Base-by-base conservation (phyloP, 108 stramenopile genomes). In the Nannochloropsis salina region DNA sequence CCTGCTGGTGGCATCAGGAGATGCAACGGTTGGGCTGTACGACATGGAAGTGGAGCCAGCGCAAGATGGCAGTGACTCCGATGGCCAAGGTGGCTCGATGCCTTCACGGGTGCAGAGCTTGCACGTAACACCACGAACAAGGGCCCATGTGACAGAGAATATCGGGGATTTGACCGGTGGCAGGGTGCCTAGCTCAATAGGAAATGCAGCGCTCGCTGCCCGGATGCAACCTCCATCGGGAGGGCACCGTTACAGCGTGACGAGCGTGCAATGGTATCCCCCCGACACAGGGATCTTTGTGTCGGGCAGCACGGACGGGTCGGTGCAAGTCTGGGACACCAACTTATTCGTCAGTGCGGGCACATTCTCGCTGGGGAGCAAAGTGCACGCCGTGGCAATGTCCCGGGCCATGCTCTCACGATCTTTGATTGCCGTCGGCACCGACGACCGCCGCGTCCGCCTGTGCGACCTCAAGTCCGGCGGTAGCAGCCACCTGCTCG, bases 401-500 rank as follows among this genome's bases (percentile, higher is more conserved):
- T 88, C 87, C 18, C 18, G 51, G 40, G 44, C 80, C n/a, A 22
- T 43, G 42, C 80, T 42, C 41, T 80, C 80, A 84, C 87, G 84
- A 40, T 74, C 83, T 20, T 84, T 88, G 47, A 44, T 88, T 43
- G 87, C 87, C 40, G 87, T 84, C 8, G 87, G 87, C 1, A 84
- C 61, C 42, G 84, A 82, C 6, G 82, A 51, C 11, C 83, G 79
- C 9, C 87, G 84, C 41, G 87, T 83, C 9, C 41, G 88, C 18
- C 44, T 88, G 85, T 85, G 88, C 82, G 88, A 88, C 83, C 85
- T 88, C 42, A 45, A 82, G 20, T 85, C 85, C 43, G 88, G 88
- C 11, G 88, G 82, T 2, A 85, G 51, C 79, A 82, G 84, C 44
- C 88, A 88, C 82, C 15, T 43, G 12, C 44, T 88, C 12, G 42